Percentiles rank a stretch among this genome's conserved stretches.
Evolutionary conservation across 1,284 basidiomycete genomes (phyloP).

Genomic region (Ceratobasidium sp.): DNA sequence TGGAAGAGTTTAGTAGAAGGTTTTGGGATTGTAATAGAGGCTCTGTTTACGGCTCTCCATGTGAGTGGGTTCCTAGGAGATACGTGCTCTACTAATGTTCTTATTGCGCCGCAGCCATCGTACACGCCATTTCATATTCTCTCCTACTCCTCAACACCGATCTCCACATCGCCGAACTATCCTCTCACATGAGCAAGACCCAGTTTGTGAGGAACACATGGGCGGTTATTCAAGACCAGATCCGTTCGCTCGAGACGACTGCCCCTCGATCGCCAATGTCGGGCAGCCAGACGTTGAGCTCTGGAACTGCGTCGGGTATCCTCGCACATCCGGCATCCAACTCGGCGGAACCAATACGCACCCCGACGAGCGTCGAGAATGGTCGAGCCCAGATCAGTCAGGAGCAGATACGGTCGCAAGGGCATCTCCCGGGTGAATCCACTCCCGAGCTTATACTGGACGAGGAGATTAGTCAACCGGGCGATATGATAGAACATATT

Average conservation of each 20-base stretch:
- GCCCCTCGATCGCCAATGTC: constrained; percentile 48
- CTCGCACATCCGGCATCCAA: background rate
- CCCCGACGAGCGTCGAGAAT: constrained; percentile 10
- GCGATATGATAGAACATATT: constrained; percentile 63
- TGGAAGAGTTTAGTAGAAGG: constrained; percentile 88
- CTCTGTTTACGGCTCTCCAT: constrained; percentile 82
- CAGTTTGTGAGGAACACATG: constrained; percentile 96
- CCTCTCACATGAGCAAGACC: constrained; percentile 89
- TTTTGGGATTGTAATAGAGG: constrained; percentile 93
- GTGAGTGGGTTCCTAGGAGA: constrained; percentile 63
- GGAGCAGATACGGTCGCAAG: constrained; percentile 63
- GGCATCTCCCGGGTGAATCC: constrained; percentile 61
- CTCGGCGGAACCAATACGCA: background rate
- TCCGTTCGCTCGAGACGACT: constrained; percentile 2
- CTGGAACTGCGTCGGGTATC: background rate
- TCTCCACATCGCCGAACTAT: constrained; percentile 92
- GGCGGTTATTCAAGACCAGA: constrained; percentile 75
- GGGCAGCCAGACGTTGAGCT: constrained; percentile 16
- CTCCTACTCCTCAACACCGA: constrained; percentile 96
- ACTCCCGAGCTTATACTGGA: constrained; percentile 77
- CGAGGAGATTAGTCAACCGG: constrained; percentile 70
- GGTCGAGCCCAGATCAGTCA: background rate
- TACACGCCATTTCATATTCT: constrained; percentile 94
- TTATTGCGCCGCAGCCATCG: constrained; percentile 71
- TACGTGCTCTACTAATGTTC: constrained; percentile 1